Percentiles rank a stretch among this genome's conserved stretches.
Conservation (phyloP, 257 asterid species). For the Handroanthus guayacan region DNA sequence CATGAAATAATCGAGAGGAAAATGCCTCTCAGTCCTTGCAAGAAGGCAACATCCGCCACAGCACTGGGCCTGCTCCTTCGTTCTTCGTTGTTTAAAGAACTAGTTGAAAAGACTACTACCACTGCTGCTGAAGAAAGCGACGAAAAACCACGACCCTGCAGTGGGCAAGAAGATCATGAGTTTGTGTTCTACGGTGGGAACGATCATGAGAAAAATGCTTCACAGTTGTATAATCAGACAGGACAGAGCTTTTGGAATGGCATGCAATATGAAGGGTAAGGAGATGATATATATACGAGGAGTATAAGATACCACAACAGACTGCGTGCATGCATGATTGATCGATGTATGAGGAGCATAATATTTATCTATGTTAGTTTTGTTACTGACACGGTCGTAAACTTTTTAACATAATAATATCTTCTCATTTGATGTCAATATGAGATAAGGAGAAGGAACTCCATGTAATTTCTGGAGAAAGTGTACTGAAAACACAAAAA, state of each 20-base stretch:
- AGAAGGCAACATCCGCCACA: conserved; percentile 58
- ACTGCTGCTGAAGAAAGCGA: conserved; percentile 27
- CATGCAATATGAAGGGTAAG: not conserved
- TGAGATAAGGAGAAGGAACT: not conserved
- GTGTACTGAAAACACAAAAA: not conserved
- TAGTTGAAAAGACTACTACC: conserved; percentile 58
- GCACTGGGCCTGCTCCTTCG: conserved; percentile 72
- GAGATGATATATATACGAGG: no score
- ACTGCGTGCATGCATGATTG: not conserved
- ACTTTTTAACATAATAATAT: conserved; percentile 6
- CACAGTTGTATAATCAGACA: conserved; percentile 26
- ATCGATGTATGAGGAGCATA: not conserved
- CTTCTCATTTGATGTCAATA: not conserved
- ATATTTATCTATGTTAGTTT: not conserved
- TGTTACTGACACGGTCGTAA: not conserved
- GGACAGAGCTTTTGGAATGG: conserved; percentile 40
- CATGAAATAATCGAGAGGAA: conserved; percentile 68
- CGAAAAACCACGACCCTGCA: not conserved
- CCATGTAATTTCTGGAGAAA: not conserved
- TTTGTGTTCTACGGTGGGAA: conserved; percentile 41
- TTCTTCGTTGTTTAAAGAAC: conserved; percentile 73
- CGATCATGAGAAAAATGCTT: conserved; percentile 32
- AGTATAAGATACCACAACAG: not conserved
- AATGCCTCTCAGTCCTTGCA: conserved; percentile 60
- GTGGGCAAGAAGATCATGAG: conserved; percentile 1